These are phyloP conservation scores for Tympanopsis confertula DNA, from an alignment of 2,329 filamentous ascomycete species.

Conservation along the genomic window DNA sequence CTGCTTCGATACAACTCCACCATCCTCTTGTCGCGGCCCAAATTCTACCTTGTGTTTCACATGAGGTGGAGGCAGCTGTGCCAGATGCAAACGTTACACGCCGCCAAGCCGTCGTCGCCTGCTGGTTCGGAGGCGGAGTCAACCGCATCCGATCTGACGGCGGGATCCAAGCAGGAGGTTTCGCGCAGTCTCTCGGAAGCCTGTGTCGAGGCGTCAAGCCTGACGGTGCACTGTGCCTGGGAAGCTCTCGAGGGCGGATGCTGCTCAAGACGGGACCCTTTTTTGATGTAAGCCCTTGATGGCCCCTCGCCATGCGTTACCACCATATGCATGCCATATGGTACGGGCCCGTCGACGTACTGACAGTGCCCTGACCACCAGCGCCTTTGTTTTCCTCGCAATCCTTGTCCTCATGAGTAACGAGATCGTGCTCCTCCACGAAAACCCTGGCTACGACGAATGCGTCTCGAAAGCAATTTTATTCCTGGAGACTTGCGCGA, in stretches of 20 bases:
- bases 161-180: neutral
- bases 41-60: slow-evolving; percentile 11
- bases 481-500: slow-evolving; percentile 36
- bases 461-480: slow-evolving; percentile 29
- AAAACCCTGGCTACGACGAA: slow-evolving; percentile 25
- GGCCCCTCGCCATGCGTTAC: slow-evolving; percentile 3
- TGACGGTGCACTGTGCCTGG: slow-evolving; percentile 34
- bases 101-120: slow-evolving; percentile 34
- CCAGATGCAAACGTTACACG: slow-evolving; percentile 45
- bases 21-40: no score
- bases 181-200: slow-evolving; percentile 32
- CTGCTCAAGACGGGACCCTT: slow-evolving; percentile 39
- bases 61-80: slow-evolving; percentile 9
- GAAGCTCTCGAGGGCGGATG: slow-evolving; percentile 28
- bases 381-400: slow-evolving; percentile 37
- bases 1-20: no score
- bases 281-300: slow-evolving; percentile 42
- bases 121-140: neutral
- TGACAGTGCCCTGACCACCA: no score
- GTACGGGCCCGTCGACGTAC: no score
- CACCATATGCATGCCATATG: no score
- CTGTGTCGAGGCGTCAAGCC: slow-evolving; percentile 36
- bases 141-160: neutral
- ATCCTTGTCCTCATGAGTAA: slow-evolving; percentile 42
- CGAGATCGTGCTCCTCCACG: slow-evolving; percentile 37